Base-by-base conservation (phyloP, 495 filamentous ascomycete genomes). In the Pseudotulostoma volvatum region DNA sequence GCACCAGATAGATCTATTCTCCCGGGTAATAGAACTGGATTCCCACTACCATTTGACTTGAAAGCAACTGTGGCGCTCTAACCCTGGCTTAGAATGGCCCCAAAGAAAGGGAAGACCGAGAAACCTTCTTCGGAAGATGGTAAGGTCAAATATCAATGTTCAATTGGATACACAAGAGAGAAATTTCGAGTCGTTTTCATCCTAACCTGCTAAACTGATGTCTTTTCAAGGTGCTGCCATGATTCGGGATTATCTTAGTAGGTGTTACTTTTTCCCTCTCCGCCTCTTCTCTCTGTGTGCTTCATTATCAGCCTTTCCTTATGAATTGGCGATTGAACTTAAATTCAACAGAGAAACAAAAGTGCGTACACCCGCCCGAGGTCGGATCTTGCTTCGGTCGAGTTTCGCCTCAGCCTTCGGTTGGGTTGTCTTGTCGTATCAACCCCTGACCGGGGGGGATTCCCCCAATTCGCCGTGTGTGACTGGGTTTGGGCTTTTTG, bases 181-280 rank as follows among this genome's bases (percentile, higher is more conserved):
- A 40, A 52, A 61, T 28, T 15, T 7, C 20, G 34, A 13, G 13
- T n/a, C n/a, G n/a, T n/a, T n/a, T n/a, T n/a, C n/a, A n/a, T n/a
- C n/a, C n/a, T n/a, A n/a, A n/a, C n/a, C n/a, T n/a, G n/a, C n/a
- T n/a, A n/a, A n/a, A n/a, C n/a, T n/a, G n/a, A n/a, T n/a, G n/a
- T n/a, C n/a, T n/a, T n/a, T 28, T 28, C 9, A 11, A 54, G 51
- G 52, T 18, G 21, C 44, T 31, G 32, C 46, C 13, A 53, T 64
- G 44, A 64, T 79, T 18, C 57, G 73, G 5, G 59, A 70, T 19
- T 79, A 79, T 44, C 61, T 79, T 15, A 68, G 74, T 76, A n/a
- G n/a, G 51, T 55, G 67, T 59, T 14, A 32, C 31, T 34, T 18
- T 44, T 32, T 20, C 20, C 31, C 18, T 16, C 15, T 4, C 11